A percentile compares a stretch with the other conserved stretches of the same genome.
These are phyloP conservation scores for Mrakia blollopis DNA, from an alignment of 768 basidiomycete species.

Conservation along the genomic window DNA sequence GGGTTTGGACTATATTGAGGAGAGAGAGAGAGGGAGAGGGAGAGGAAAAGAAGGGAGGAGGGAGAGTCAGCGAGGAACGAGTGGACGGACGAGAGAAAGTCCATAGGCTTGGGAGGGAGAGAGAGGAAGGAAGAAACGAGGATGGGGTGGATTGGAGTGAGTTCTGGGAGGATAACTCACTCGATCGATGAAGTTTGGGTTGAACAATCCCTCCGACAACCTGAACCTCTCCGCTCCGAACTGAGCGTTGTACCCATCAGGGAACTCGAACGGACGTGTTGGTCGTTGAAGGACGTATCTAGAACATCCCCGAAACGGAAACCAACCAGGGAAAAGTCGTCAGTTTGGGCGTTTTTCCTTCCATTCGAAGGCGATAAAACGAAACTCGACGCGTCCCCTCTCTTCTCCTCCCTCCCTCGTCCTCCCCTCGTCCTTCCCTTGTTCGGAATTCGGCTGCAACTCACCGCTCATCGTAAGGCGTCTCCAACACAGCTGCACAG, in stretches of 20 bases:
- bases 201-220: constrained; percentile 86
- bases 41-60: neutral
- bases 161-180: too few relatives aligned
- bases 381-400: neutral
- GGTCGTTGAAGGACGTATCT: constrained; percentile 45
- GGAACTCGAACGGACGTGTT: constrained; percentile 73
- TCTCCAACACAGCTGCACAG: constrained; percentile 76
- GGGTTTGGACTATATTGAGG: too few relatives aligned
- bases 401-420: too few relatives aligned
- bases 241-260: constrained; percentile 79
- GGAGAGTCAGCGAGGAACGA: neutral
- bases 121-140: neutral
- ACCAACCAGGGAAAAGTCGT: neutral
- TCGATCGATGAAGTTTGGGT: constrained; percentile 51
- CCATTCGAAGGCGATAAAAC: too few relatives aligned
- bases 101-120: too few relatives aligned
- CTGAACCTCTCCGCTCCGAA: constrained; percentile 76
- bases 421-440: neutral
- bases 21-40: neutral
- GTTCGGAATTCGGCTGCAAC: neutral
- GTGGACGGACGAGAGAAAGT: neutral
- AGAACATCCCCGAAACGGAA: neutral
- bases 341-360: too few relatives aligned
- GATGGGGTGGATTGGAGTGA: too few relatives aligned
- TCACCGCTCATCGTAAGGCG: constrained; percentile 82